phyloP scores from a whole-genome alignment of 495 filamentous ascomycete species.

The Rostrohypoxylon terebratum region DNA sequence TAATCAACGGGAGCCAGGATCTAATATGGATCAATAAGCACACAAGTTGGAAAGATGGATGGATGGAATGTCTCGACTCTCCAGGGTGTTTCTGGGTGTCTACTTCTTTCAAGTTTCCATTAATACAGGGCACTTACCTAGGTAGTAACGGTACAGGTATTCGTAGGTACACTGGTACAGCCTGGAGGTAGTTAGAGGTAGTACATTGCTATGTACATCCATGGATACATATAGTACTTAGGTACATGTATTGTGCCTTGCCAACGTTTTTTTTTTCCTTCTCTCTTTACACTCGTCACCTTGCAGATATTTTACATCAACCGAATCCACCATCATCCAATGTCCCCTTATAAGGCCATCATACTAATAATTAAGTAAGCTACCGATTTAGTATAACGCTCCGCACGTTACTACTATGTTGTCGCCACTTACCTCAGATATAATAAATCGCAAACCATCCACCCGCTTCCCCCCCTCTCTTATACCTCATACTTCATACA shows the following conservation, averaged over 20 bases:
- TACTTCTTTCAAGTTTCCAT: neutral
- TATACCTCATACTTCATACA: neutral
- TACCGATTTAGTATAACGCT: conserved; percentile 11
- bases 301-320: conserved; percentile 31
- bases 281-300: conserved; percentile 26
- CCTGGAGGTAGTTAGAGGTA: neutral
- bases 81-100: neutral
- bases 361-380: conserved; percentile 9
- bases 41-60: conserved; percentile 7
- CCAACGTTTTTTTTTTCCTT: neutral
- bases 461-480: neutral
- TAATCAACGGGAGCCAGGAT: conserved; percentile 41
- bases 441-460: neutral
- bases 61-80: conserved; percentile 5
- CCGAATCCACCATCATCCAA: conserved; percentile 22
- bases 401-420: neutral
- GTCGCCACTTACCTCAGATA: neutral
- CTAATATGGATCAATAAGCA: neutral
- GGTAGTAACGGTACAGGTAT: no score
- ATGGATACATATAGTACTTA: neutral
- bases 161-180: no score
- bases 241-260: conserved; percentile 10
- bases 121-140: neutral
- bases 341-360: neutral
- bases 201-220: no score